Percentiles rank a stretch among this genome's conserved stretches.
These are phyloP conservation scores for Trametes pubescens DNA, from an alignment of 1,284 basidiomycete genomes.

Conservation along the genomic window DNA sequence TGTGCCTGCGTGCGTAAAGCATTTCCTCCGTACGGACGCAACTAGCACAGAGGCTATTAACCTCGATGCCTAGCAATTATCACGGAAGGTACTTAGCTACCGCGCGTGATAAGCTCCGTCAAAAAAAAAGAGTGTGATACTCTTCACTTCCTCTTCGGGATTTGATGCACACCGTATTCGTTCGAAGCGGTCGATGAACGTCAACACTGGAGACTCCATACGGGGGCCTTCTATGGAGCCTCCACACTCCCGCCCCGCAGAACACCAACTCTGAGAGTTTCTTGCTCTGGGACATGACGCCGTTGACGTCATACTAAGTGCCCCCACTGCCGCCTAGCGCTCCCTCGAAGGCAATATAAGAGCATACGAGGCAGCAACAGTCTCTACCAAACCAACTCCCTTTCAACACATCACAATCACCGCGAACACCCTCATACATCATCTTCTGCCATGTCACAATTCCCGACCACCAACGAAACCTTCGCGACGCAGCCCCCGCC, in stretches of 20 bases:
- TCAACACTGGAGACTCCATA: too few relatives aligned
- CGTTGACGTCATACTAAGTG: slow-evolving; percentile 15
- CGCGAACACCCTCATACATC: not conserved
- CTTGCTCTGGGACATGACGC: not conserved
- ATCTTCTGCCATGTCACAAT: slow-evolving; percentile 20
- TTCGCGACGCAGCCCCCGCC: slow-evolving; percentile 39
- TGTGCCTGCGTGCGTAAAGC: not conserved
- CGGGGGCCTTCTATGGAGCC: not conserved
- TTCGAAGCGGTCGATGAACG: too few relatives aligned
- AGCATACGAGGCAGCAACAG: not conserved
- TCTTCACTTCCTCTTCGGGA: too few relatives aligned
- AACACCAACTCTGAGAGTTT: not conserved
- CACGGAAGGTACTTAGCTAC: too few relatives aligned
- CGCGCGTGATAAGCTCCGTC: too few relatives aligned
- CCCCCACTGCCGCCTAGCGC: not conserved
- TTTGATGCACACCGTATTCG: too few relatives aligned
- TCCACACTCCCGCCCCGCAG: not conserved
- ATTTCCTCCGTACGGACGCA: not conserved
- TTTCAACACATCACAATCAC: not conserved
- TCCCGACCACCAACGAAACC: slow-evolving; percentile 12
- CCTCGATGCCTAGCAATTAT: not conserved
- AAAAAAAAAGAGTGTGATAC: too few relatives aligned
- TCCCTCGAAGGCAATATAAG: not conserved
- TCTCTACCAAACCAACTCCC: slow-evolving; percentile 1
- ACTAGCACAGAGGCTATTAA: not conserved